phyloP scores from a whole-genome alignment of 2,329 filamentous ascomycete genomes.

The Aspergillus pseudotamarii region DNA sequence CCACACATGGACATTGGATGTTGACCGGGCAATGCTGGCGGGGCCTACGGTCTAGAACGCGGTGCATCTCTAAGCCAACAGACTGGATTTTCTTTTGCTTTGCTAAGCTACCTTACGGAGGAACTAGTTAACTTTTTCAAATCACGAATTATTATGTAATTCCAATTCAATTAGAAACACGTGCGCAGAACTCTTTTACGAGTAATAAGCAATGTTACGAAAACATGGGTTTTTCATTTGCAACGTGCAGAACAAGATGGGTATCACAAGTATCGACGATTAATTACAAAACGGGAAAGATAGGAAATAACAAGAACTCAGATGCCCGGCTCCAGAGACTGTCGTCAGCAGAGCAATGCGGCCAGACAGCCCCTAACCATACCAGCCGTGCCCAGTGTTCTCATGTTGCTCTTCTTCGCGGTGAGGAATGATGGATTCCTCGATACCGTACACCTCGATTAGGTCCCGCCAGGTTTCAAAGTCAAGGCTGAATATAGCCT shows the following conservation, averaged over 20 bases:
- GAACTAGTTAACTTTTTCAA: neutral
- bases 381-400: constrained; percentile 66
- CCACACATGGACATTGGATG: neutral
- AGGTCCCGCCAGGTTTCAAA: constrained; percentile 81
- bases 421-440: constrained; percentile 82
- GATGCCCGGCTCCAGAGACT: neutral
- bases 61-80: neutral
- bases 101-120: neutral
- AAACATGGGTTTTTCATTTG: too few species aligned
- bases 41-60: neutral
- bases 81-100: neutral
- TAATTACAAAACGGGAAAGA: constrained; percentile 4
- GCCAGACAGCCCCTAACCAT: constrained; percentile 50
- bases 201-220: neutral
- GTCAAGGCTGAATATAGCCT: constrained; percentile 86
- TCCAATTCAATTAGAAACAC: neutral
- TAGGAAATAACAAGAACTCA: neutral
- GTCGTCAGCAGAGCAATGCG: neutral
- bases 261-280: constrained; percentile 18
- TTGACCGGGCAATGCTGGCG: neutral
- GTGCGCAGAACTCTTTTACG: neutral
- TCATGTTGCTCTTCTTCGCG: constrained; percentile 62
- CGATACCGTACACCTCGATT: constrained; percentile 74
- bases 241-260: constrained; percentile 12
- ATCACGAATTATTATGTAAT: neutral